Percentiles rank a stretch among this genome's conserved stretches.
phyloP scores from a whole-genome alignment of 805 yeast species.

The Sugiyamaella smithiae region DNA sequence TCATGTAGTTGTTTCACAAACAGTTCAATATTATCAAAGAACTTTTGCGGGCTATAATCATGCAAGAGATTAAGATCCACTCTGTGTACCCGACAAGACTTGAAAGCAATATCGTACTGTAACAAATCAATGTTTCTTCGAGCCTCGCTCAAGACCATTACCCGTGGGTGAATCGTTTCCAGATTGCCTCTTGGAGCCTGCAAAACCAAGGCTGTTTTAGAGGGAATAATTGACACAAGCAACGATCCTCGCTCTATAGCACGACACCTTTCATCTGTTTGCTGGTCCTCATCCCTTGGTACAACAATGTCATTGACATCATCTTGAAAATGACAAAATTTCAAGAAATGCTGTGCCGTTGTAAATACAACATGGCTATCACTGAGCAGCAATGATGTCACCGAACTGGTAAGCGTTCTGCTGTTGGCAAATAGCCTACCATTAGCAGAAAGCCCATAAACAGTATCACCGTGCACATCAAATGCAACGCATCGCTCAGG shows the following conservation, averaged over 20 bases:
- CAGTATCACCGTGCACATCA: constrained; percentile 25
- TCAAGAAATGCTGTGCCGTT: constrained; percentile 79
- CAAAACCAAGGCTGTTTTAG: constrained; percentile 74
- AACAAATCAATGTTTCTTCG: constrained; percentile 59
- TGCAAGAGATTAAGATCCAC: constrained; percentile 85
- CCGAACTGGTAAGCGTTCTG: constrained; percentile 61
- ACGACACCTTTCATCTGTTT: constrained; percentile 76
- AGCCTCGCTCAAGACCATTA: constrained; percentile 83
- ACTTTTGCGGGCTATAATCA: constrained; percentile 77
- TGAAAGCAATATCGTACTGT: constrained; percentile 70
- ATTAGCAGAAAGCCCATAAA: constrained; percentile 70
- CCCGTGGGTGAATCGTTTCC: constrained; percentile 91
- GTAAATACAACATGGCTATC: constrained; percentile 75
- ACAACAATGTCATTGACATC: constrained; percentile 29
- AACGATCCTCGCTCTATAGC: constrained; percentile 88
- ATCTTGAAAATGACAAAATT: constrained; percentile 68
- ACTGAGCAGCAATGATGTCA: constrained; percentile 75
- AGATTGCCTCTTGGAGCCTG: constrained; percentile 96
- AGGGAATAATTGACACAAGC: constrained; percentile 77
- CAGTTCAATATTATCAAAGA: constrained; percentile 56
- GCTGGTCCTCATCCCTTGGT: constrained; percentile 34
- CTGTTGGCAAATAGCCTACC: constrained; percentile 73
- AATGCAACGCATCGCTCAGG: constrained; percentile 60
- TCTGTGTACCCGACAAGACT: constrained; percentile 84
- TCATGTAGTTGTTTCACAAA: constrained; percentile 70